Conservation (phyloP, 202 grass and related monocot species). For the Miscanthus sacchariflorus region DNA sequence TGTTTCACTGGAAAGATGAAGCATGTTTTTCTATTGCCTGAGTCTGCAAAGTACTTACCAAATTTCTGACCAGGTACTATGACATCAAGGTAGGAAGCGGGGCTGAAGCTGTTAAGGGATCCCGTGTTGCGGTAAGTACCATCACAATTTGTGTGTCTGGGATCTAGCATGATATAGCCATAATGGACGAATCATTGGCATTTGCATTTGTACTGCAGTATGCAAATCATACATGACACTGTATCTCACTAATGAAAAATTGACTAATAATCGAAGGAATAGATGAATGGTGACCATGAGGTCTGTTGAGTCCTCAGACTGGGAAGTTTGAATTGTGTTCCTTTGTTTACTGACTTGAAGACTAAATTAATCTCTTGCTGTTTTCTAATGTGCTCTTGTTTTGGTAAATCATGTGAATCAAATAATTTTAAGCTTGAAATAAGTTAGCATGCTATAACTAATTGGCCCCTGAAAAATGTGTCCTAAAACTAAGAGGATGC, state of each 20-base stretch:
- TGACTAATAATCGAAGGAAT: neutral
- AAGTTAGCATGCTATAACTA: neutral
- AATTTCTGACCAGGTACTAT: slow-evolving; percentile 71
- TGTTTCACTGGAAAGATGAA: neutral
- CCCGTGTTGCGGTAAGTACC: slow-evolving; percentile 87
- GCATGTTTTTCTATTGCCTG: slow-evolving; percentile 10
- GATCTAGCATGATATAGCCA: neutral
- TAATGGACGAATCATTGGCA: neutral
- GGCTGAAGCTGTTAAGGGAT: slow-evolving; percentile 80
- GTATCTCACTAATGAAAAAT: neutral
- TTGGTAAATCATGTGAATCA: neutral
- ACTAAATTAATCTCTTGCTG: neutral
- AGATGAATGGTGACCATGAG: neutral
- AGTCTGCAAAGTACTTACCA: neutral
- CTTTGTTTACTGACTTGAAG: neutral
- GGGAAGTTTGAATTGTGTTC: neutral
- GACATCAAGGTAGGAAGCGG: slow-evolving; percentile 92
- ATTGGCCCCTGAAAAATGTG: slow-evolving; percentile 20
- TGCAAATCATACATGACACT: slow-evolving; percentile 9
- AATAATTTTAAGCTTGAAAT: neutral
- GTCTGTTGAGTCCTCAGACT: neutral
- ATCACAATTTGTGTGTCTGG: neutral
- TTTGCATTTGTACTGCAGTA: slow-evolving; percentile 11
- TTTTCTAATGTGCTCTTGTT: neutral
- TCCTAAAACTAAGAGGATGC: neutral